These are phyloP conservation scores for Alternaria gansuensis DNA, from an alignment of 2,329 filamentous ascomycete species.

Conservation along the genomic window DNA sequence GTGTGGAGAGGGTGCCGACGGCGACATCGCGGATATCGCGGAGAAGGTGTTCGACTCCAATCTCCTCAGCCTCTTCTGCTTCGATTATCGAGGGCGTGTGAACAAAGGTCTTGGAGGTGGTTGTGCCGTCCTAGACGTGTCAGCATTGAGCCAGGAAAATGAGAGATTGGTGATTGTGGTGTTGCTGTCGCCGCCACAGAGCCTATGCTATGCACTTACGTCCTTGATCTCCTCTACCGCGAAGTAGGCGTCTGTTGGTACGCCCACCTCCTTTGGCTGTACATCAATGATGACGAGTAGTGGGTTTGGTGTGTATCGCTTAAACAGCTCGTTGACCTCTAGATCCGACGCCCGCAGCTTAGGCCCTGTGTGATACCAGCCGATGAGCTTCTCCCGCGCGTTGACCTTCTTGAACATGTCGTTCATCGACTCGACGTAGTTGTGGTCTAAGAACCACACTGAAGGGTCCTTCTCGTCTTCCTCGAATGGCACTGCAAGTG, in stretches of 20 bases:
- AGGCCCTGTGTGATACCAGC: conserved; percentile 98
- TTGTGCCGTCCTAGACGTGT: conserved; percentile 82
- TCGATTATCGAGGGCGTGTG: conserved; percentile 98
- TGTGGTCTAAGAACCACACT: conserved; percentile 99
- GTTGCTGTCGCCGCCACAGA: neutral
- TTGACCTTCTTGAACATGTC: conserved; percentile 99
- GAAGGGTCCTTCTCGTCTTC: conserved; percentile 98
- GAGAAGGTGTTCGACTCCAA: conserved; percentile 96
- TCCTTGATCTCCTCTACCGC: conserved; percentile 99
- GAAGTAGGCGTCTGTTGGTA: conserved; percentile 98
- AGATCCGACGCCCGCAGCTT: conserved; percentile 96
- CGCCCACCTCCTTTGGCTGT: conserved; percentile 95
- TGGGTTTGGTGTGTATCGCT: conserved; percentile 96
- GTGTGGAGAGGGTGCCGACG: conserved; percentile 93
- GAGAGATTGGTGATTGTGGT: neutral
- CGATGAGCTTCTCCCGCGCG: conserved; percentile 96
- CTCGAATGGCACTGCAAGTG: conserved; percentile 84
- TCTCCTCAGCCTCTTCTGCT: conserved; percentile 98
- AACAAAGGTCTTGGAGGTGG: conserved; percentile 95
- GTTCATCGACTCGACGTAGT: conserved; percentile 99
- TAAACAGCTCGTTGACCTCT: conserved; percentile 99
- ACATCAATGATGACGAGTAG: conserved; percentile 98
- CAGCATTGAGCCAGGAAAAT: neutral
- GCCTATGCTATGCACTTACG: conserved; percentile 63
- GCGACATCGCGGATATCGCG: conserved; percentile 98